Percentiles rank a stretch among this genome's conserved stretches.
Evolutionary conservation across 768 basidiomycete genomes (phyloP).

Genomic region (Xerocomus spinulosus): DNA sequence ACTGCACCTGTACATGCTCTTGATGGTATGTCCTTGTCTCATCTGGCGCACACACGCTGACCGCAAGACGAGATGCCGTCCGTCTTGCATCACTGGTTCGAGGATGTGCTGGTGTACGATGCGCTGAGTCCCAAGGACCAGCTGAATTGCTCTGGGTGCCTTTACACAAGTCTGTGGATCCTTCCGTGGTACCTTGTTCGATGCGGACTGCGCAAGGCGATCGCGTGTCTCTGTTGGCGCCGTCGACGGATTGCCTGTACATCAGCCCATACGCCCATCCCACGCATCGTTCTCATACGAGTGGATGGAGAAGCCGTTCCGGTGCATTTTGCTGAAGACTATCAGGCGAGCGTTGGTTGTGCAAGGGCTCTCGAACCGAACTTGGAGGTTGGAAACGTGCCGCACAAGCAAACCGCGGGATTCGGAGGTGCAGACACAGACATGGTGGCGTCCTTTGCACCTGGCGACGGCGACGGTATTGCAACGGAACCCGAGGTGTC

Average conservation of each 20-base stretch:
- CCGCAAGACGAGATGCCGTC: slow-evolving; percentile 15
- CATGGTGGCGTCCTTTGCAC: neutral
- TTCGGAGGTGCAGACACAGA: neutral
- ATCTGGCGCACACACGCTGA: neutral
- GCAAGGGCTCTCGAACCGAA: too few species aligned
- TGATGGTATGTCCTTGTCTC: slow-evolving; percentile 15
- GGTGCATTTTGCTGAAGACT: slow-evolving; percentile 2
- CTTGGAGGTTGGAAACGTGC: neutral
- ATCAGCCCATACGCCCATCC: neutral
- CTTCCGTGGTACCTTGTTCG: slow-evolving; percentile 5
- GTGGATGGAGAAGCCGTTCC: slow-evolving; percentile 15
- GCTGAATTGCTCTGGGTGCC: neutral
- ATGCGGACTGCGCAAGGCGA: neutral
- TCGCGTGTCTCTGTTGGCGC: neutral
- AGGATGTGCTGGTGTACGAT: slow-evolving; percentile 13
- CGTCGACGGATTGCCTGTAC: neutral
- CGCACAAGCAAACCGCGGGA: neutral
- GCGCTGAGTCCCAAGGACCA: neutral
- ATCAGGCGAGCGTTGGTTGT: neutral
- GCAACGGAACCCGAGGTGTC: neutral
- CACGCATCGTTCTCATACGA: slow-evolving; percentile 13
- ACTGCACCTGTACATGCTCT: slow-evolving; percentile 19
- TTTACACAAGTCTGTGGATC: slow-evolving; percentile 7
- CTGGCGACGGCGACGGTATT: neutral
- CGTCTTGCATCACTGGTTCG: slow-evolving; percentile 18